Percentiles rank a stretch among this genome's conserved stretches.
Conservation (phyloP, 2,329 filamentous ascomycete species). For the Hawksworthiomyces lignivorus region DNA sequence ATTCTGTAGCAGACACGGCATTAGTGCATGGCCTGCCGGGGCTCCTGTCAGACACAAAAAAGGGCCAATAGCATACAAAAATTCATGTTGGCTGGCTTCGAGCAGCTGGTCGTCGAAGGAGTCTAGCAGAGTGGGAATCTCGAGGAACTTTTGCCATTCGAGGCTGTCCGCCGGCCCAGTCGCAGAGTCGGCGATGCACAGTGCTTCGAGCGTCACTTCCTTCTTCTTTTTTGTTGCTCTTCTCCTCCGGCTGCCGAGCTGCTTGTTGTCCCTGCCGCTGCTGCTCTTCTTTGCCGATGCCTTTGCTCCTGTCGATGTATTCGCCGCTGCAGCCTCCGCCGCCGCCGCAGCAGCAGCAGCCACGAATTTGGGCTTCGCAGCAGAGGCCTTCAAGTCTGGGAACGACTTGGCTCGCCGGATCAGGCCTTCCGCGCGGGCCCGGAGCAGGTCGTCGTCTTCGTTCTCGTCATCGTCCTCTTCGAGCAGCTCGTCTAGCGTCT, state of each 20-base stretch:
- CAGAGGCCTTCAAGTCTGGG: conserved; percentile 67
- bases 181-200: conserved; percentile 31
- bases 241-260: background rate
- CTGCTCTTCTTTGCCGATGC: background rate
- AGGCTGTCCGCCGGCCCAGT: background rate
- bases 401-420: conserved; percentile 66
- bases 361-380: too few species aligned
- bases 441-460: conserved; percentile 12
- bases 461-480: conserved; percentile 49
- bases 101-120: conserved; percentile 63
- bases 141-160: conserved; percentile 13
- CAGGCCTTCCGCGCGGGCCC: conserved; percentile 55
- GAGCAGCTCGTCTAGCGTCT: conserved; percentile 49
- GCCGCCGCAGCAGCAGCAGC: too few species aligned
- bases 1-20: too few species aligned
- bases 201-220: conserved; percentile 41
- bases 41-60: too few species aligned
- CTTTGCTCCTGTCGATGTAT: background rate
- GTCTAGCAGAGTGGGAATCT: conserved; percentile 32
- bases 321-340: conserved; percentile 29
- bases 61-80: conserved; percentile 49
- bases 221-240: conserved; percentile 27
- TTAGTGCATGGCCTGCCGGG: too few species aligned
- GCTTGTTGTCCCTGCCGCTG: background rate
- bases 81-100: conserved; percentile 77